phyloP scores from a whole-genome alignment of 2,329 filamentous ascomycete species.

The Colletotrichum sojae region DNA sequence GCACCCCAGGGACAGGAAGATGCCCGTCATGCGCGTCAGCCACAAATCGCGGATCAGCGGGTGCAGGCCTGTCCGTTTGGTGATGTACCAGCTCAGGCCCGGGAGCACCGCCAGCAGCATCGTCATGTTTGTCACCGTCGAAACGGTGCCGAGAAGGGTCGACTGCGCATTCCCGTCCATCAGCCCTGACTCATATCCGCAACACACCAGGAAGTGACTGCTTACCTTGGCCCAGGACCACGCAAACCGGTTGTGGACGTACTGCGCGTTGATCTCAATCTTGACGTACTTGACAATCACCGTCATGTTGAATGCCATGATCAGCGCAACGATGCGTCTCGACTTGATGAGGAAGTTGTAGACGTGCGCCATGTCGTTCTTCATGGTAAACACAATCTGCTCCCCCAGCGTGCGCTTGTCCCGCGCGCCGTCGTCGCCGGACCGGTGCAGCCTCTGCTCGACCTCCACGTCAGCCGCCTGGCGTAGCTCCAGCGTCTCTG shows the following conservation, averaged over 20 bases:
- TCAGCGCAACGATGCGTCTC: conserved; percentile 54
- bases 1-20: conserved; percentile 51
- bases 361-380: conserved; percentile 51
- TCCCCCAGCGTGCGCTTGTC: conserved; percentile 5
- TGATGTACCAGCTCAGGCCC: conserved; percentile 48
- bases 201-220: background rate
- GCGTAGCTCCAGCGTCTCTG: conserved; percentile 59
- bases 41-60: conserved; percentile 57
- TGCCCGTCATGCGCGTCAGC: conserved; percentile 53
- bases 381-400: conserved; percentile 45
- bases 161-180: conserved; percentile 48
- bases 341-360: conserved; percentile 58
- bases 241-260: conserved; percentile 64
- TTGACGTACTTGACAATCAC: conserved; percentile 51
- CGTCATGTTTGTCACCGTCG: conserved; percentile 54
- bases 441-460: conserved; percentile 35
- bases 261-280: conserved; percentile 61
- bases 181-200: no score
- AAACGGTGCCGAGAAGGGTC: conserved; percentile 57
- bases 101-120: conserved; percentile 58
- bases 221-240: conserved; percentile 62
- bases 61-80: conserved; percentile 48
- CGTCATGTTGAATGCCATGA: conserved; percentile 53
- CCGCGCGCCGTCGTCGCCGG: conserved; percentile 14
- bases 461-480: conserved; percentile 46